These are phyloP conservation scores for Boletus vermiculosoides DNA, from an alignment of 768 basidiomycete species.

Conservation along the genomic window DNA sequence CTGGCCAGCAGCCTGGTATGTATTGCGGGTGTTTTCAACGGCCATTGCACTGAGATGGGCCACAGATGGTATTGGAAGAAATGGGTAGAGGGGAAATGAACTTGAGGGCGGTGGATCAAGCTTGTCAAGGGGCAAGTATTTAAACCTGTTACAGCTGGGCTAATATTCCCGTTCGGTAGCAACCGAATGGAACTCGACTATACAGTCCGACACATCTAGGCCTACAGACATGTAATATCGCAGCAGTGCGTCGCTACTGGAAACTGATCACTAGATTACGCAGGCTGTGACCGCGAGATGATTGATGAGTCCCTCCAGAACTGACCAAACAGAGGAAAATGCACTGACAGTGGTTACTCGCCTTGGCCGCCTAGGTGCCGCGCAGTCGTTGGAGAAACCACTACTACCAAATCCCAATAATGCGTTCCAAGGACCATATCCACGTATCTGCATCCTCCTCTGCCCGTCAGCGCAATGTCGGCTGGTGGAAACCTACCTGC, in stretches of 20 bases:
- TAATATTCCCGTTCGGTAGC: slow-evolving; percentile 17
- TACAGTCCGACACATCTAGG: not conserved
- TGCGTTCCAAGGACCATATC: not conserved
- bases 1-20: slow-evolving; percentile 81
- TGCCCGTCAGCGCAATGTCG: not conserved
- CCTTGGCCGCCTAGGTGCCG: not conserved
- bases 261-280: not conserved
- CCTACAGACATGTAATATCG: slow-evolving; percentile 6
- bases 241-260: not conserved
- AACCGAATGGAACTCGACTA: slow-evolving; percentile 12
- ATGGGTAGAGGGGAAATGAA: not conserved
- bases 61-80: not conserved
- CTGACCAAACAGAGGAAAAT: not conserved
- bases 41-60: slow-evolving; percentile 41
- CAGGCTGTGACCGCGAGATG: not conserved
- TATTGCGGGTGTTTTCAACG: slow-evolving; percentile 52
- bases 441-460: not conserved
- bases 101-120: not conserved
- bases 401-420: not conserved
- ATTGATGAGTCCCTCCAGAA: not conserved
- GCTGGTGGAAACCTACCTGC: not conserved
- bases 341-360: not conserved
- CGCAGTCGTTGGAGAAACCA: not conserved
- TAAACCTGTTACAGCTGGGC: slow-evolving; percentile 7
- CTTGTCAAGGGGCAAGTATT: slow-evolving; percentile 9